Percentiles rank a stretch among this genome's conserved stretches.
These are phyloP conservation scores for Candida endomychidarum DNA, from an alignment of 805 yeast species.

Conservation along the genomic window DNA sequence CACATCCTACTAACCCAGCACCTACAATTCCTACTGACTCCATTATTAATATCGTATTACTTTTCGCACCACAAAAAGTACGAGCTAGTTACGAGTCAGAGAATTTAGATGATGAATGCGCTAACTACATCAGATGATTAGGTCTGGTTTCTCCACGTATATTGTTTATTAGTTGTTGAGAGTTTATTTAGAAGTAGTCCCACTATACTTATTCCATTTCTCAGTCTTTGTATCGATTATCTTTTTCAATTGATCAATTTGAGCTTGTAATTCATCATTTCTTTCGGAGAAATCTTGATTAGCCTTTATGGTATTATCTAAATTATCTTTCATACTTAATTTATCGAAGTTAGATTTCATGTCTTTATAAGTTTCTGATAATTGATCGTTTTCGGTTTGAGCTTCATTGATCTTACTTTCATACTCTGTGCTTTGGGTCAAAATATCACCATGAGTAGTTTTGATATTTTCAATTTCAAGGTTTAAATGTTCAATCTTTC, in stretches of 20 bases:
- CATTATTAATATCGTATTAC: not conserved
- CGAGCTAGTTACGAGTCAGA: not conserved
- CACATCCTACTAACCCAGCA: slow-evolving; percentile 87
- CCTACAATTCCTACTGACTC: slow-evolving; percentile 62
- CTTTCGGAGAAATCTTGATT: slow-evolving; percentile 37
- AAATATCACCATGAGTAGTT: slow-evolving; percentile 38
- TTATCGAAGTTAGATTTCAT: slow-evolving; percentile 27
- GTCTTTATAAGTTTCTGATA: slow-evolving; percentile 15
- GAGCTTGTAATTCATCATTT: slow-evolving; percentile 34
- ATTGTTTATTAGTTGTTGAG: too few relatives aligned
- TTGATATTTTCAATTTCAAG: slow-evolving; percentile 29
- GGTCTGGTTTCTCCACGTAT: too few relatives aligned
- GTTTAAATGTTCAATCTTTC: slow-evolving; percentile 26
- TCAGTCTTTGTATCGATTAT: slow-evolving; percentile 26
- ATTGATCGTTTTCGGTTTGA: slow-evolving; percentile 19
- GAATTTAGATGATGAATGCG: too few relatives aligned
- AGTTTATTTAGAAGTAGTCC: too few relatives aligned
- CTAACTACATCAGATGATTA: too few relatives aligned
- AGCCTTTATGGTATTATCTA: slow-evolving; percentile 39
- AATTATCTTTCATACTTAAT: slow-evolving; percentile 38
- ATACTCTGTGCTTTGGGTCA: slow-evolving; percentile 31
- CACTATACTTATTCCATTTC: slow-evolving; percentile 18
- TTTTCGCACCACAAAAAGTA: too few relatives aligned
- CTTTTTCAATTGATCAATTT: slow-evolving; percentile 26
- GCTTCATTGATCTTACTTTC: slow-evolving; percentile 22